Conservation (phyloP, 2,329 filamentous ascomycete genomes). For the Aspergillus persii region DNA sequence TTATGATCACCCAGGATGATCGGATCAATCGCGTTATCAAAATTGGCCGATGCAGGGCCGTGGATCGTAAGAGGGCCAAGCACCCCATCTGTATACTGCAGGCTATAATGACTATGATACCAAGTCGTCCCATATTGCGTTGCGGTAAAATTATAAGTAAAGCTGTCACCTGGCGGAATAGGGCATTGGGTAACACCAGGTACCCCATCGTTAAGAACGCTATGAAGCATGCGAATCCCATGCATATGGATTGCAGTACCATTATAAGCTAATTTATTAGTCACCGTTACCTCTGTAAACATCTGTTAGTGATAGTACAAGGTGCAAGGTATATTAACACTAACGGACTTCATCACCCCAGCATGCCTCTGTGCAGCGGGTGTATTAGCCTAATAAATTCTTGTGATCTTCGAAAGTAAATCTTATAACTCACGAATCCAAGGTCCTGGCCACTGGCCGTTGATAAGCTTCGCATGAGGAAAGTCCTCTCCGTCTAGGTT, state of each 20-base stretch:
- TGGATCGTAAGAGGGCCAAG: conserved; percentile 7
- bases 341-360: conserved; percentile 4
- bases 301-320: background rate
- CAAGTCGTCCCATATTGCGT: conserved; percentile 8
- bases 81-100: conserved; percentile 6
- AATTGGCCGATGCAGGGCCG: conserved; percentile 6
- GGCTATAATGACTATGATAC: conserved; percentile 12
- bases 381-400: background rate
- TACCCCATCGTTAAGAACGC: conserved; percentile 4
- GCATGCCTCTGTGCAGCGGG: background rate
- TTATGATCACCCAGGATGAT: conserved; percentile 5
- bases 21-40: conserved; percentile 1
- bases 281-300: conserved; percentile 1
- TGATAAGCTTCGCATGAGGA: background rate
- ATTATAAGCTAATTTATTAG: conserved; percentile 2
- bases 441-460: conserved; percentile 1
- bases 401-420: too few species aligned
- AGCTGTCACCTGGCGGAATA: conserved; percentile 3
- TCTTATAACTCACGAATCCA: conserved; percentile 7
- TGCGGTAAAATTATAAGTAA: conserved; percentile 6
- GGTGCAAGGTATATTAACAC: background rate
- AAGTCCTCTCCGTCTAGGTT: background rate
- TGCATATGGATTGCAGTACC: conserved; percentile 9
- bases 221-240: background rate
- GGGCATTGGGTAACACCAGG: conserved; percentile 7